Evolutionary conservation across 2,329 filamentous ascomycete genomes (phyloP), one percentile per base, ranked within the genome.

Genomic region (Penicillium sp.): DNA sequence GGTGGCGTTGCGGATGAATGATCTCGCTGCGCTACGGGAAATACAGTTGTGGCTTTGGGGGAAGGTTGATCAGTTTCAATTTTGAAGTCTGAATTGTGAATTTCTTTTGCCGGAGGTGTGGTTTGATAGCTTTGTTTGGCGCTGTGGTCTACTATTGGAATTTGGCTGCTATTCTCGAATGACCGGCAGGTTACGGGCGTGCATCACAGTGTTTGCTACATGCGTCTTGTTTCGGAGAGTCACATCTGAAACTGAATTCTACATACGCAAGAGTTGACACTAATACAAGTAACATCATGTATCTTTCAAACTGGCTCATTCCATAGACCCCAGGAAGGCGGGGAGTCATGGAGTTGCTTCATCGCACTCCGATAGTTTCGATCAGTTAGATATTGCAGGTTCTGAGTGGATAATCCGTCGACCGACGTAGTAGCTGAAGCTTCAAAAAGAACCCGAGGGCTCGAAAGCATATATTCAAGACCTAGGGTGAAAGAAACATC

Each of bases 21-120:
- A 60, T 36, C 4, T 55, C 1, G 29, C 46, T 41, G 58, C 55
- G 0, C 47, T 60, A n/a, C 29, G 34, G 7, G 50, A 60, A n/a
- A 58, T 60, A 5, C 31, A 31, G 31, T 19, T 27, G 2, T 58
- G 58, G 55, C 50, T 58, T 25, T 27, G 19, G 21, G 51, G 51
- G 5, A 19, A 55, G 5, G 3, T 10, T 19, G 25, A 55, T 1
- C 33, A 34, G 3, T 58, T 55, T 4, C 44, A 46, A 34, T 58
- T 58, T 21, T 56, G 34, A 56, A 16, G 8, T 39, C 3, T n/a
- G 4, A 6, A 36, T 3, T n/a, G 19, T 36, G 21, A 21, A n/a
- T 29, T 4, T 7, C n/a, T 5, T 36, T 36, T 52, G 41, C n/a
- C 11, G 5, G 11, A 33, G n/a, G 40, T 33, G 41, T 34, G 16